These are phyloP conservation scores for Solanum neorickii DNA, from an alignment of 257 asterid species.

Conservation along the genomic window DNA sequence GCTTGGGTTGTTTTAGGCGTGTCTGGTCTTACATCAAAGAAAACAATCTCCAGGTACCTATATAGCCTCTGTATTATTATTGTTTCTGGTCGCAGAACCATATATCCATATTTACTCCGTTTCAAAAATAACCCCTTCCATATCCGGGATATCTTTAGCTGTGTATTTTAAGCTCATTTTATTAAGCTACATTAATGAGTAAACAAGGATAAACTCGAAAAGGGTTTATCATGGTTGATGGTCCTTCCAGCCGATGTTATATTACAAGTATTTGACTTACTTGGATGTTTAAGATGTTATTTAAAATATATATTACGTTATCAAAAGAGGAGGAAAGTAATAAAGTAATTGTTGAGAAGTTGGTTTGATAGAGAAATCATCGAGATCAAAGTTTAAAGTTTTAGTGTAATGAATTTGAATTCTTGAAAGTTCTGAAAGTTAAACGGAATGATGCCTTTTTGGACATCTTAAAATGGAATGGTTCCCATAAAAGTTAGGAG, in stretches of 20 bases:
- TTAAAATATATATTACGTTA: not conserved
- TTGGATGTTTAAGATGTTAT: not conserved
- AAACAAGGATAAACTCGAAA: not conserved
- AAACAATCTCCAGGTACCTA: constrained; percentile 71
- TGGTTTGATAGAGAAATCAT: not conserved
- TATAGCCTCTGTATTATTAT: not conserved
- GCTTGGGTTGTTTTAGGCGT: constrained; percentile 59
- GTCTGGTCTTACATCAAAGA: constrained; percentile 87
- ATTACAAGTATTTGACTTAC: not conserved
- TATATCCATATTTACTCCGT: not conserved
- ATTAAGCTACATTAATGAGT: not conserved
- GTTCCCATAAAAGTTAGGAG: not conserved
- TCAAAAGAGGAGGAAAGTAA: not conserved
- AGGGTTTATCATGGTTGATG: not conserved
- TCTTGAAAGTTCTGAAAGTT: not conserved
- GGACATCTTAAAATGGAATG: not conserved
- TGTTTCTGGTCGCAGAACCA: not conserved
- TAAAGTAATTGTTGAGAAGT: not conserved
- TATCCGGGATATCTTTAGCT: not conserved
- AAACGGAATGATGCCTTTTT: not conserved
- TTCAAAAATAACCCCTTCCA: not conserved
- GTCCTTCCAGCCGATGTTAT: not conserved
- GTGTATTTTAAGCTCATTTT: not conserved
- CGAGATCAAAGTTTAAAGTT: not conserved
- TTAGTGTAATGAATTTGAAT: not conserved